phyloP scores from a whole-genome alignment of 2,329 filamentous ascomycete genomes.

The Gaeumannomyces sp. region DNA sequence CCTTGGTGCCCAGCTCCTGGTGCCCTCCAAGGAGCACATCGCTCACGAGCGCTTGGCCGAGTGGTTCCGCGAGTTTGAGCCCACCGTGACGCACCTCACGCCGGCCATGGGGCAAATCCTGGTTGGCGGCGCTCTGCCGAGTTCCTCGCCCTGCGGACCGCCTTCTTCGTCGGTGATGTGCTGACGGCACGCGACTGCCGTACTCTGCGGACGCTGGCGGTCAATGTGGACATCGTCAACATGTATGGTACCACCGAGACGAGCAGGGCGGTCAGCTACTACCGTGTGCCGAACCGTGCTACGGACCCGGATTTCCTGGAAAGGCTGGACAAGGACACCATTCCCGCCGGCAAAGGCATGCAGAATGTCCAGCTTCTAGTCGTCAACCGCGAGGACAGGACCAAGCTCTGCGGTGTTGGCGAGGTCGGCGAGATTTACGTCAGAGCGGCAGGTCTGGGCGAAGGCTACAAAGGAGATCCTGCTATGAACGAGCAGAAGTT shows the following conservation, averaged over 20 bases:
- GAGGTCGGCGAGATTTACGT: conserved; percentile 82
- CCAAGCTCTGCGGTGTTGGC: conserved; percentile 68
- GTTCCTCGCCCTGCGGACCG: conserved; percentile 70
- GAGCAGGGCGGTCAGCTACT: conserved; percentile 75
- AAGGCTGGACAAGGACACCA: conserved; percentile 50
- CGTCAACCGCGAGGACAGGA: conserved; percentile 62
- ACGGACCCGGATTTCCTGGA: conserved; percentile 50
- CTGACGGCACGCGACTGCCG: conserved; percentile 78
- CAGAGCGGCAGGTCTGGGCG: conserved; percentile 74
- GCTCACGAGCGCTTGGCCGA: conserved; percentile 78
- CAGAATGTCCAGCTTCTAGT: conserved; percentile 82
- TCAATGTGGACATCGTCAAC: conserved; percentile 71
- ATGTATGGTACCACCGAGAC: conserved; percentile 90
- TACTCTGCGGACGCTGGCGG: conserved; percentile 67
- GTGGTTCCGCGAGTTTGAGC: conserved; percentile 73
- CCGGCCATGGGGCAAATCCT: conserved; percentile 96
- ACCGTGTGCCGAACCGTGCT: conserved; percentile 62
- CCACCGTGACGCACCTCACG: conserved; percentile 82
- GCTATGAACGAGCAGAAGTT: conserved; percentile 69
- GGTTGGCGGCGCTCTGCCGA: conserved; percentile 74
- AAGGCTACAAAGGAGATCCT: conserved; percentile 46
- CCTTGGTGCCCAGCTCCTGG: conserved; percentile 70
- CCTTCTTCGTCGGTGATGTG: conserved; percentile 89
- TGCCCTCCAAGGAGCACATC: conserved; percentile 78
- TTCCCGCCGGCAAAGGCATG: conserved; percentile 84